Base-by-base conservation (phyloP, 371 early-diverging fungal genomes). In the Cokeromyces recurvatus region DNA sequence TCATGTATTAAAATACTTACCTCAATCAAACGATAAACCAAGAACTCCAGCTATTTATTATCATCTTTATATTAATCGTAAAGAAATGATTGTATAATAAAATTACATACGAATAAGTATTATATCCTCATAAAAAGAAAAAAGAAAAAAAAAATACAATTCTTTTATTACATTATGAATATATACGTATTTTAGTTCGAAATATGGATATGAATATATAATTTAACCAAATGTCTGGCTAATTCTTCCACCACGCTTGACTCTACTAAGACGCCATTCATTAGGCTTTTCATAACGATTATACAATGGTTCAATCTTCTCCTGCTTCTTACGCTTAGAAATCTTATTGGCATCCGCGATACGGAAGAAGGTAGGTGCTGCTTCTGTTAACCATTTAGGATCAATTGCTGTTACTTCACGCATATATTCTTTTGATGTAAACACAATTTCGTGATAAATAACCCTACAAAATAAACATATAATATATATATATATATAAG, bases 401-500 rank as follows among this genome's bases (percentile, higher is more conserved):
- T 96, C 96, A 46, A 99, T 90, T 2, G 94, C 90, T 11, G 94
- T 88, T 3, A 94, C 92, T 70, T 94, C 93, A 42, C 94, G 86
- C 95, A 98, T 97, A 60, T 97, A 98, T 72, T 98, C 98, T 68
- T 92, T 94, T 6, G 92, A 91, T 32, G 97, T 97, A 77, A 96
- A 78, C 21, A 97, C 94, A 51, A 98, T 77, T 75, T 95, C 95
- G 62, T 97, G 92, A 74, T 98, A 99, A 51, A 99, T 89, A 15
- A 98, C 91, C 94, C 82, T 82, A 46, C 4, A 38, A 48, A 20
- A 36, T 17, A 32, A 1, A n/a, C 21, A 21, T 29, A n/a, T n/a
- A 44, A 21, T 24, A 42, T 31, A 40, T 10, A 15, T 45, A 32
- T 37, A 25, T n/a, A n/a, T n/a, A n/a, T n/a, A n/a, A n/a, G n/a